These are phyloP conservation scores for Aspergillus brunneoviolaceus DNA, from an alignment of 2,329 filamentous ascomycete species.

Conservation along the genomic window DNA sequence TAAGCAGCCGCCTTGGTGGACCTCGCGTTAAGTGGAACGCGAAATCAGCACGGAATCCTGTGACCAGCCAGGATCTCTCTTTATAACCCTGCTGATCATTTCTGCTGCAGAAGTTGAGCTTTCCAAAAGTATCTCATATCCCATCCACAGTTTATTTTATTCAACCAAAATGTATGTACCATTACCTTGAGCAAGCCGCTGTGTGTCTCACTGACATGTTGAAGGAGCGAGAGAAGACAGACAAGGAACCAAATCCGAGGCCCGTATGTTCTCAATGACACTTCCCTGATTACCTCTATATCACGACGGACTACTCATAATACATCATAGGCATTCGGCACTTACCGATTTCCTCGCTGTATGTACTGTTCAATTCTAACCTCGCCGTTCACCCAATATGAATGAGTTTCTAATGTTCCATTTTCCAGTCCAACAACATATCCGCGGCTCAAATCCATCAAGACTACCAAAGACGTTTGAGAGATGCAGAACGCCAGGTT, in stretches of 20 bases:
- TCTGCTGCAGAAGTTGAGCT: not conserved
- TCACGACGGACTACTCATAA: constrained; percentile 16
- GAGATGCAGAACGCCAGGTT: constrained; percentile 47
- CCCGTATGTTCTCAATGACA: constrained; percentile 45
- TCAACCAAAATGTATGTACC: not conserved
- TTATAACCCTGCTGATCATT: not conserved
- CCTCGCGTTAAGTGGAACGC: constrained; percentile 44
- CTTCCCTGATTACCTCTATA: not conserved
- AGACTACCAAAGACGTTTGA: constrained; percentile 56
- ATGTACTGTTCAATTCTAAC: constrained; percentile 27
- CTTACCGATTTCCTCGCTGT: constrained; percentile 68
- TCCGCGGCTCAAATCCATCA: constrained; percentile 63
- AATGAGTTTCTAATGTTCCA: not conserved
- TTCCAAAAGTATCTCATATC: not conserved
- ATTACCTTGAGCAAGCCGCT: not conserved
- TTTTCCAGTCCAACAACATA: constrained; percentile 60
- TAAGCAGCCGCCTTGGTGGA: constrained; percentile 14
- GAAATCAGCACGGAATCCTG: constrained; percentile 39
- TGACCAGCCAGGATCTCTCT: constrained; percentile 20
- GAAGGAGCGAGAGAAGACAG: constrained; percentile 31
- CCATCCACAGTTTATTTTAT: not conserved
- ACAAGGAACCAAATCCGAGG: constrained; percentile 38
- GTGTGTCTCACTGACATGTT: constrained; percentile 8
- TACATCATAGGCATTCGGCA: constrained; percentile 55
- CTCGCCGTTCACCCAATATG: not conserved